Conservation (phyloP, 2,329 filamentous ascomycete species). For the Neofusicoccum cordaticola region DNA sequence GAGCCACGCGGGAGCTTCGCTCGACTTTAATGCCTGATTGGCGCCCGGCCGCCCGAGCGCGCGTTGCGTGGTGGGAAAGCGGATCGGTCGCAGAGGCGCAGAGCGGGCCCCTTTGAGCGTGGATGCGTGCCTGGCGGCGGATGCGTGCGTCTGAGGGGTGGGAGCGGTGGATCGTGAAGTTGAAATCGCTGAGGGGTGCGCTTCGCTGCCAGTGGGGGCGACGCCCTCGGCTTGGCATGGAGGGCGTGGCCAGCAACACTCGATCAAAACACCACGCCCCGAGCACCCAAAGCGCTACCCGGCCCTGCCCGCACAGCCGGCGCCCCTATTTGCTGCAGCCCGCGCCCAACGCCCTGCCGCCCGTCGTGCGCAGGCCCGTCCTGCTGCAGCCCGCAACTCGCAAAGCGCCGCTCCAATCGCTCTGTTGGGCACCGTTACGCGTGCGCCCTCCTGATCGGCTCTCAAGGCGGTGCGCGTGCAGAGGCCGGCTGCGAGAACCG, state of each 20-base stretch:
- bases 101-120: neutral
- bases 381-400: neutral
- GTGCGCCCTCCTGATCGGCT: conserved; percentile 12
- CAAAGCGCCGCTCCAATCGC: neutral
- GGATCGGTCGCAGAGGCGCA: conserved; percentile 8
- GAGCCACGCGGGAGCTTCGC: conserved; percentile 14
- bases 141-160: conserved; percentile 1
- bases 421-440: conserved; percentile 7
- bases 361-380: neutral
- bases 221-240: conserved; percentile 1
- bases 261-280: neutral
- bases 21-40: conserved; percentile 16
- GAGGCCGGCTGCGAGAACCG: neutral
- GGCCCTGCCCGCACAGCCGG: neutral
- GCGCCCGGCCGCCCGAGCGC: conserved; percentile 16
- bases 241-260: neutral
- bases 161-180: conserved; percentile 12
- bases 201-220: conserved; percentile 5
- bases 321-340: conserved; percentile 12
- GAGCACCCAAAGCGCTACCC: neutral
- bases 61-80: conserved; percentile 6
- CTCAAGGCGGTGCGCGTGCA: neutral
- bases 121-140: conserved; percentile 7
- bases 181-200: conserved; percentile 15
- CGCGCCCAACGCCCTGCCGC: neutral